These are phyloP conservation scores for Mesembryanthemum crystallinum DNA, from an alignment of 148 eudicot genomes.

Conservation along the genomic window DNA sequence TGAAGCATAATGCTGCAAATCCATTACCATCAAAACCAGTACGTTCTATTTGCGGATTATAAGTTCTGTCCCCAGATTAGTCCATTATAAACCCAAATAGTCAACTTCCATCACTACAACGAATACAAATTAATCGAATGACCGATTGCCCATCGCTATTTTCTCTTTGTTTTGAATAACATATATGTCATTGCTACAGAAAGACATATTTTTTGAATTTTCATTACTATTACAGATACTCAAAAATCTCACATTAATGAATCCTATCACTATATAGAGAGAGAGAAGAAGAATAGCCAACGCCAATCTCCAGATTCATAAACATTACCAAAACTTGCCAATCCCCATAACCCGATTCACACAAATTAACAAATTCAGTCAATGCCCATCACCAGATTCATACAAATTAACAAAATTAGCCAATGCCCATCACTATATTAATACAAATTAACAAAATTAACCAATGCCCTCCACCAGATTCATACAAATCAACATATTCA, in stretches of 20 bases:
- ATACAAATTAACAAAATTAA: neutral
- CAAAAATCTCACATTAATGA: too few species aligned
- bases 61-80: neutral
- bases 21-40: neutral
- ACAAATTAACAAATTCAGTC: neutral
- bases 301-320: neutral
- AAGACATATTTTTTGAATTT: too few species aligned
- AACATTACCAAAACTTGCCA: neutral
- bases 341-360: neutral
- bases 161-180: too few species aligned
- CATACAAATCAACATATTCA: neutral
- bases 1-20: neutral
- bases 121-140: too few species aligned
- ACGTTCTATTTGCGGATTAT: neutral
- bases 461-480: neutral
- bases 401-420: neutral
- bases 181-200: too few species aligned
- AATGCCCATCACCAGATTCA: slow-evolving; percentile 2
- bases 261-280: neutral
- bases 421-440: neutral
- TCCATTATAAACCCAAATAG: neutral
- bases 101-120: neutral
- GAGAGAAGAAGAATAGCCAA: neutral
- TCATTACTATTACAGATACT: neutral
- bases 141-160: too few species aligned